Evolutionary conservation across 352 stramenopile species (phyloP).

Genomic region (Peronospora destructor): DNA sequence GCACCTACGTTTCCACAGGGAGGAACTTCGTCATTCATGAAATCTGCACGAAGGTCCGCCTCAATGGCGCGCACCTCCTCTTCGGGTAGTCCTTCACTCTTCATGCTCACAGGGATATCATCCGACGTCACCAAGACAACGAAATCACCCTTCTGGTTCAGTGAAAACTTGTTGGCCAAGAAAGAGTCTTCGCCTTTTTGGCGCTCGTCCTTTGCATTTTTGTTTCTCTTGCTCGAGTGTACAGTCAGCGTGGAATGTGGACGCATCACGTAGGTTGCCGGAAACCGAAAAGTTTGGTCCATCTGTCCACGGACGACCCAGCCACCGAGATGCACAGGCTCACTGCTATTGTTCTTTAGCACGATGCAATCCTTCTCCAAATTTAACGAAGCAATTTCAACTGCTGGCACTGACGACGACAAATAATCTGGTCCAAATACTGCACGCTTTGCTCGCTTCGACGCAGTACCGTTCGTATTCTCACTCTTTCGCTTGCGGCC

Average conservation of each 20-base stretch:
- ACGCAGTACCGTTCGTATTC: constrained; percentile 10
- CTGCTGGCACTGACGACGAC: constrained; percentile 19
- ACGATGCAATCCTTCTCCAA: constrained; percentile 72
- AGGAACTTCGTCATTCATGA: constrained; percentile 48
- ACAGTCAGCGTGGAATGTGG: constrained; percentile 67
- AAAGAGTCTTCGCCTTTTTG: constrained; percentile 72
- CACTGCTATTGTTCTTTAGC: constrained; percentile 63
- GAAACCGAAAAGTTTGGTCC: constrained; percentile 69
- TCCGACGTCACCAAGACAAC: constrained; percentile 56
- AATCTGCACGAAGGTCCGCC: constrained; percentile 38
- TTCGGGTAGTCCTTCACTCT: constrained; percentile 47
- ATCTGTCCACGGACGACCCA: constrained; percentile 62
- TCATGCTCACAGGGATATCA: constrained; percentile 60
- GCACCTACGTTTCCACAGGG: constrained; percentile 42
- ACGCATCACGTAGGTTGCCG: constrained; percentile 56
- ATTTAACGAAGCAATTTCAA: constrained; percentile 61
- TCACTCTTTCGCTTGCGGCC: constrained; percentile 67
- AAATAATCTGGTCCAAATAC: background rate
- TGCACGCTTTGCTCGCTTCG: constrained; percentile 48
- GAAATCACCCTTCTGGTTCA: constrained; percentile 62
- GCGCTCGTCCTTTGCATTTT: constrained; percentile 64
- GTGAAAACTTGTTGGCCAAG: constrained; percentile 72
- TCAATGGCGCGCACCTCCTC: constrained; percentile 62
- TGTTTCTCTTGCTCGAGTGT: constrained; percentile 74
- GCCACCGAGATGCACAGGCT: constrained; percentile 45